Conservation (phyloP, 1,139 yeast genomes). For the Pichia cactophila region DNA sequence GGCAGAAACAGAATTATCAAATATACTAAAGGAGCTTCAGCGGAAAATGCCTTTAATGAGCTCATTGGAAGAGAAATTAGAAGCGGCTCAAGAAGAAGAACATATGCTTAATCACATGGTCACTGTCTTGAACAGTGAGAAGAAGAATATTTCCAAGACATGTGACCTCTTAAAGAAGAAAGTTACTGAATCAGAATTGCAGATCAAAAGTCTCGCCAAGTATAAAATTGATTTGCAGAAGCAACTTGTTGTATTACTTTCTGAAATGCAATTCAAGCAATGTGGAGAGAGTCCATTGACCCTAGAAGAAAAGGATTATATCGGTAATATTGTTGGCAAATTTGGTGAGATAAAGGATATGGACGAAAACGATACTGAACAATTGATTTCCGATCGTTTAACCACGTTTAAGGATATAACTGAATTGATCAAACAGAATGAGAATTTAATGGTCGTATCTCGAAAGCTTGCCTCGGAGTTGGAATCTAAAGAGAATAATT, state of each 20-base stretch:
- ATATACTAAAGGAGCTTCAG: constrained; percentile 70
- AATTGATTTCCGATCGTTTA: constrained; percentile 62
- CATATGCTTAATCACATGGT: constrained; percentile 42
- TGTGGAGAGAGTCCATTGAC: constrained; percentile 31
- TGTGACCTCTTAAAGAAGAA: constrained; percentile 27
- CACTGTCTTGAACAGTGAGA: constrained; percentile 39
- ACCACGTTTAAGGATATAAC: constrained; percentile 59
- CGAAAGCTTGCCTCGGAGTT: constrained; percentile 63
- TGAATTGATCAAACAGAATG: constrained; percentile 69
- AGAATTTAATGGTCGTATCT: constrained; percentile 57
- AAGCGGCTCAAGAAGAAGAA: constrained; percentile 42
- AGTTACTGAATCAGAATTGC: constrained; percentile 30
- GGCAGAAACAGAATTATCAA: constrained; percentile 62
- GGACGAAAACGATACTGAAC: constrained; percentile 59
- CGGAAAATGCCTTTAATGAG: constrained; percentile 71
- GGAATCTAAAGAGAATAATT: constrained; percentile 51
- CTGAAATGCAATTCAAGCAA: constrained; percentile 55
- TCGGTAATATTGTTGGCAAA: constrained; percentile 18
- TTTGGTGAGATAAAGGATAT: constrained; percentile 43
- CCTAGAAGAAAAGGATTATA: constrained; percentile 22
- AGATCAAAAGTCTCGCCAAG: constrained; percentile 40
- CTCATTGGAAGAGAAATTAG: constrained; percentile 52
- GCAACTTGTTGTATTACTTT: constrained; percentile 67
- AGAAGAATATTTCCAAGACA: constrained; percentile 29
- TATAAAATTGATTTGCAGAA: constrained; percentile 68